Evolutionary conservation across 2,329 filamentous ascomycete genomes (phyloP).

Genomic region (Hypoxylon sp.): DNA sequence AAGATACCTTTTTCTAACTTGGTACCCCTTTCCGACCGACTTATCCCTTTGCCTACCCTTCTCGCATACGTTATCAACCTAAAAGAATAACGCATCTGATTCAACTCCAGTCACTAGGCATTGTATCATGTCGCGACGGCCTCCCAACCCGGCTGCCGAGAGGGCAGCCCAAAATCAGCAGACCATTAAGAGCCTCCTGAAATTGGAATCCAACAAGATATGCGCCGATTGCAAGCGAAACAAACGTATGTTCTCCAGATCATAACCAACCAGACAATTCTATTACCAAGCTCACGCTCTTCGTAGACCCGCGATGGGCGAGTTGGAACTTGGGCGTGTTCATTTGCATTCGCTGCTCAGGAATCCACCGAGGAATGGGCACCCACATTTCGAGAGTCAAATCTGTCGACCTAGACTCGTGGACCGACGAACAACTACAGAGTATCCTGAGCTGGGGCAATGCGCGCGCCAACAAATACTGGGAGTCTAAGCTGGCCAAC

Average conservation of each 20-base stretch:
- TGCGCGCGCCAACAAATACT: conserved; percentile 96
- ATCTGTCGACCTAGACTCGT: conserved; percentile 96
- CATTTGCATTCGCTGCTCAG: conserved; percentile 97
- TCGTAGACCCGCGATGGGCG: conserved; percentile 92
- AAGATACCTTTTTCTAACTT: conserved; percentile 23
- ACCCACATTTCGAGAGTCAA: conserved; percentile 99
- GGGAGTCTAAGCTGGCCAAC: conserved; percentile 92
- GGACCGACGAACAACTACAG: conserved; percentile 97
- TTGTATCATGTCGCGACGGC: conserved; percentile 78
- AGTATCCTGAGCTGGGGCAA: conserved; percentile 97
- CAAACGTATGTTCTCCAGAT: conserved; percentile 75
- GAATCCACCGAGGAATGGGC: conserved; percentile 98
- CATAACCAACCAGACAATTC: background rate
- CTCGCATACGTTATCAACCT: conserved; percentile 11
- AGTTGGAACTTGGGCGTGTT: conserved; percentile 99
- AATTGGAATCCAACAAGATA: conserved; percentile 94
- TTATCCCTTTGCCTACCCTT: conserved; percentile 1
- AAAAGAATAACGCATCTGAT: background rate
- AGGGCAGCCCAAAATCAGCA: conserved; percentile 92
- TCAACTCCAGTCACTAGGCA: conserved; percentile 3
- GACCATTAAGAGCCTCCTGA: conserved; percentile 94
- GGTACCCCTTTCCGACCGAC: conserved; percentile 18
- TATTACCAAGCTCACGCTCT: conserved; percentile 10
- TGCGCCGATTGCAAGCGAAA: conserved; percentile 99
- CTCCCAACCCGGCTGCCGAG: conserved; percentile 82